Evolutionary conservation across 2,329 filamentous ascomycete genomes (phyloP).

Genomic region (Beauveria brongniartii): DNA sequence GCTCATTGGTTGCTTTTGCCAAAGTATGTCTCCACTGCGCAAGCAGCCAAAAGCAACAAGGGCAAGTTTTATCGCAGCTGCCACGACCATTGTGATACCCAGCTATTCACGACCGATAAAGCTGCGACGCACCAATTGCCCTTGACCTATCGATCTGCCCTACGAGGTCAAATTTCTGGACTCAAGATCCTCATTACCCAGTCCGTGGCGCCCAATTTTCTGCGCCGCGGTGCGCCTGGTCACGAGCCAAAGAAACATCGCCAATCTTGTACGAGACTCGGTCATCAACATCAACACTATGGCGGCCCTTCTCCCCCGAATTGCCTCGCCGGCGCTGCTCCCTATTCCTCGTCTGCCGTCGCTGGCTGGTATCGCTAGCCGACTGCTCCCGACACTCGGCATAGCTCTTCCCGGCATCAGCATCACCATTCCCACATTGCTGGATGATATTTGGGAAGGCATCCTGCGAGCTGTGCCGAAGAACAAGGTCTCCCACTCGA

Average conservation of each 20-base stretch:
- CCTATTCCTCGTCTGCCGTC: conserved; percentile 35
- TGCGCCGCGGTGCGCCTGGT: neutral
- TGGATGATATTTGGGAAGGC: conserved; percentile 85
- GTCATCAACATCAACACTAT: conserved; percentile 26
- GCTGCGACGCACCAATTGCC: neutral
- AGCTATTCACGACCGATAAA: neutral
- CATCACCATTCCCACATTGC: conserved; percentile 45
- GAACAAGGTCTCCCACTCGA: conserved; percentile 97
- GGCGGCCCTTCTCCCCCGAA: conserved; percentile 49
- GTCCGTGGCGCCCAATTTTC: neutral
- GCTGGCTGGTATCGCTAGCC: conserved; percentile 34
- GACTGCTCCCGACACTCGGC: conserved; percentile 45
- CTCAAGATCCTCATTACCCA: neutral
- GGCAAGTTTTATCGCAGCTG: conserved; percentile 4
- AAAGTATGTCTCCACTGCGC: neutral
- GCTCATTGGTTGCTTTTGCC: conserved; percentile 7
- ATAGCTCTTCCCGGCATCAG: conserved; percentile 55
- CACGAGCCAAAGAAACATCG: neutral
- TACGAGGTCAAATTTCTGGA: neutral
- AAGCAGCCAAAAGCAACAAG: conserved; percentile 9
- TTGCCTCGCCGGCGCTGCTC: conserved; percentile 35
- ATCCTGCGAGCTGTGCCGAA: conserved; percentile 90
- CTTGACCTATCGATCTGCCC: neutral
- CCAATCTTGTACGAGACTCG: neutral
- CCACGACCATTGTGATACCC: neutral